A percentile compares a stretch with the other conserved stretches of the same genome.
Conservation (phyloP, 208 protist genomes). For the Crithidia mellificae region DNA sequence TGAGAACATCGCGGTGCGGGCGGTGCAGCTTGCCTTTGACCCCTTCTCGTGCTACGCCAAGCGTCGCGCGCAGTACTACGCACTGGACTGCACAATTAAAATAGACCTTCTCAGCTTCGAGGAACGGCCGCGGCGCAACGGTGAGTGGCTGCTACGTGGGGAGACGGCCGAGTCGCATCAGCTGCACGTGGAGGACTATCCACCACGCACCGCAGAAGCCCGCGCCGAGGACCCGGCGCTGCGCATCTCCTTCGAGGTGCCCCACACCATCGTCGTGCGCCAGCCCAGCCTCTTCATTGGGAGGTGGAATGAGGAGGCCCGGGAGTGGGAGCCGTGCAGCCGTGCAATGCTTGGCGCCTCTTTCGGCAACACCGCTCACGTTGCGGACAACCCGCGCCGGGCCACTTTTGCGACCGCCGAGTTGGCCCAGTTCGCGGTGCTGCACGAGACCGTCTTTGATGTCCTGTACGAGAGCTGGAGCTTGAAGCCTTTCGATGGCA, state of each 20-base stretch:
- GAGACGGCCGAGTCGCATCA: constrained; percentile 69
- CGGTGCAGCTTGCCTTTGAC: constrained; percentile 87
- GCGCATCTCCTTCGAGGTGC: constrained; percentile 87
- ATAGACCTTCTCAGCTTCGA: constrained; percentile 83
- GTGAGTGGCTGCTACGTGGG: constrained; percentile 79
- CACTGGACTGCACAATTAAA: constrained; percentile 85
- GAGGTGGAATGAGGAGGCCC: constrained; percentile 64
- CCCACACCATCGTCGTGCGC: constrained; percentile 75
- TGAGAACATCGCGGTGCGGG: constrained; percentile 88
- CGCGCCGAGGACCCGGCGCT: constrained; percentile 71
- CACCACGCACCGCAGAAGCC: constrained; percentile 55
- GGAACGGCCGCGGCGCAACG: constrained; percentile 66
- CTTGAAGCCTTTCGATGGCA: constrained; percentile 67
- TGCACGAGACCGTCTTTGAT: constrained; percentile 91
- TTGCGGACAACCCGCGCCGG: constrained; percentile 41
- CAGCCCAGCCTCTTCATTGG: constrained; percentile 84
- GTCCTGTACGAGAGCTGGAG: constrained; percentile 88
- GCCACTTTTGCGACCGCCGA: constrained; percentile 74
- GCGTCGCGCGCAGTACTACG: constrained; percentile 69
- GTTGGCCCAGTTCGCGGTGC: constrained; percentile 85
- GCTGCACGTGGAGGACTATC: constrained; percentile 82
- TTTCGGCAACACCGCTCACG: constrained; percentile 36
- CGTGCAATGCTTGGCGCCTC: constrained; percentile 61
- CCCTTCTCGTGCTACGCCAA: constrained; percentile 61
- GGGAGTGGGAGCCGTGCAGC: constrained; percentile 86